A percentile compares a stretch with the other conserved stretches of the same genome.
Conservation (phyloP, 2,329 filamentous ascomycete species). For the Xylaria multiplex region DNA sequence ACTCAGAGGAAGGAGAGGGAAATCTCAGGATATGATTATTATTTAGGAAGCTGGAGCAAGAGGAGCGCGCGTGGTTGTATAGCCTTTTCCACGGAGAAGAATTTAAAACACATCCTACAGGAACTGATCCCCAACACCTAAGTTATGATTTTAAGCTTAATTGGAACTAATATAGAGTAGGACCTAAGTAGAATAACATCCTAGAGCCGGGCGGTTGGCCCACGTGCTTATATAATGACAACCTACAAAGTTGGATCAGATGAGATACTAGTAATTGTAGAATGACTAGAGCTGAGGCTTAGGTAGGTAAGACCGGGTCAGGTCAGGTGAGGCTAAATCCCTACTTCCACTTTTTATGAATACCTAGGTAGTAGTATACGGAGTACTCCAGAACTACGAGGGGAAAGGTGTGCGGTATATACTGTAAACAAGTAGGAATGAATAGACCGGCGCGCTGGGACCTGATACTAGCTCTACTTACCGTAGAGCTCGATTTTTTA, state of each 20-base stretch:
- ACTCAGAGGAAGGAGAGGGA: background rate
- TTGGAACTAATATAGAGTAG: slow-evolving; percentile 5
- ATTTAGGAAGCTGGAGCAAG: background rate
- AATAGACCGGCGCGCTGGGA: background rate
- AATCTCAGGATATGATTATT: background rate
- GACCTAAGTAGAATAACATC: slow-evolving; percentile 22
- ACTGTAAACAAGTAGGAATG: background rate
- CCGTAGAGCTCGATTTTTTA: too few relatives aligned
- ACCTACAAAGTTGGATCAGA: background rate
- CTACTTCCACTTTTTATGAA: too few relatives aligned
- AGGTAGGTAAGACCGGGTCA: background rate
- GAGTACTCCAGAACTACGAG: background rate
- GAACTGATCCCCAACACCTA: too few relatives aligned
- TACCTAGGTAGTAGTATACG: too few relatives aligned
- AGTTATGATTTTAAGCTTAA: background rate
- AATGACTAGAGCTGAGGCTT: background rate
- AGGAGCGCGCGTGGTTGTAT: background rate
- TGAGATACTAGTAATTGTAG: background rate
- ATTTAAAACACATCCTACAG: background rate
- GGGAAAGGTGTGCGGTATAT: background rate
- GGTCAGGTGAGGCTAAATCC: background rate
- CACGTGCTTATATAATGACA: slow-evolving; percentile 10
- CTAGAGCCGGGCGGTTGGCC: slow-evolving; percentile 1
- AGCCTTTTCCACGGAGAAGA: background rate
- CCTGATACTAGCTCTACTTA: too few relatives aligned